Conservation (phyloP, 1,139 yeast genomes). For the Suhomyces guaymorum region DNA sequence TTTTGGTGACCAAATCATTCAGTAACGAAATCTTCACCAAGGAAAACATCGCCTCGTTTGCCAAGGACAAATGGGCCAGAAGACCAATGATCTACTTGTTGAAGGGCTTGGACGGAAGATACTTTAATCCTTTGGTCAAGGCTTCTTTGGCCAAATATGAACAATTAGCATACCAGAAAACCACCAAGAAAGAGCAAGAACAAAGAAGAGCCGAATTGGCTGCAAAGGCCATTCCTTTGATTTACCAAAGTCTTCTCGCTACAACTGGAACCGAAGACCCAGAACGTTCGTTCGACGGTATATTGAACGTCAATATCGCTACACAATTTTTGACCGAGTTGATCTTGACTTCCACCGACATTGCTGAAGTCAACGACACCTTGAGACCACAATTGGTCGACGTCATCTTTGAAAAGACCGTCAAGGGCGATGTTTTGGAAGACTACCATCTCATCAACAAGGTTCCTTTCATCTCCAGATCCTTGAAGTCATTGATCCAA, state of each 20-base stretch:
- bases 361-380: slow-evolving; percentile 43
- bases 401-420: slow-evolving; percentile 52
- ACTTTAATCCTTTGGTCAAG: slow-evolving; percentile 71
- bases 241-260: slow-evolving; percentile 57
- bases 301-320: slow-evolving; percentile 72
- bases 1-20: slow-evolving; percentile 73
- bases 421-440: slow-evolving; percentile 73
- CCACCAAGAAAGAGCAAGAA: slow-evolving; percentile 84
- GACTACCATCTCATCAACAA: slow-evolving; percentile 65
- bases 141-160: slow-evolving; percentile 62
- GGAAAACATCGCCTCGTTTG: slow-evolving; percentile 57
- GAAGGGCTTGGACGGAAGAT: slow-evolving; percentile 78
- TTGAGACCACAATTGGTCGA: slow-evolving; percentile 56
- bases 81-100: slow-evolving; percentile 84
- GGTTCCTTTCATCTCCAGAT: slow-evolving; percentile 72
- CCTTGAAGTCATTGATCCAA: slow-evolving; percentile 76
- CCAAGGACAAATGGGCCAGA: slow-evolving; percentile 77
- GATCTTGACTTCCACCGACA: slow-evolving; percentile 54
- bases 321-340: slow-evolving; percentile 82
- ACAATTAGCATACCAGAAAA: slow-evolving; percentile 61
- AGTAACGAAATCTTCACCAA: slow-evolving; percentile 55
- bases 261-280: slow-evolving; percentile 32
- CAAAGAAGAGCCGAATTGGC: slow-evolving; percentile 73
- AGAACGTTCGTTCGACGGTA: slow-evolving; percentile 27
- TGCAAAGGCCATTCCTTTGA: slow-evolving; percentile 63